Conservation (phyloP, 2,329 filamentous ascomycete genomes). For the Ambrosiella cleistominuta region DNA sequence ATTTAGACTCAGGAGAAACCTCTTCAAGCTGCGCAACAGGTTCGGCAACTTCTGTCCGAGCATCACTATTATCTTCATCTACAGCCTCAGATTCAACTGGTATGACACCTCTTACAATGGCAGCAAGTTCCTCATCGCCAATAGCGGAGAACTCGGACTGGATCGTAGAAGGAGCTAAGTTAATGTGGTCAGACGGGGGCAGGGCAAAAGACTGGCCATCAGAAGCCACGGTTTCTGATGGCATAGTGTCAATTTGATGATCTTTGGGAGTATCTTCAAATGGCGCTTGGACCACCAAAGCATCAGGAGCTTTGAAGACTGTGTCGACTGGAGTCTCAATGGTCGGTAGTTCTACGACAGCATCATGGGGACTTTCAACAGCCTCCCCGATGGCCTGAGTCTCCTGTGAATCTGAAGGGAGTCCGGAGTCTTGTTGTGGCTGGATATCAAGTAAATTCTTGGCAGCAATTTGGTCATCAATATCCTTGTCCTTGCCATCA, state of each 20-base stretch:
- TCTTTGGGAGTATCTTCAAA: not conserved
- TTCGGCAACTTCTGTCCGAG: slow-evolving; percentile 5
- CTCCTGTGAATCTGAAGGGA: too few species aligned
- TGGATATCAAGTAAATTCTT: too few species aligned
- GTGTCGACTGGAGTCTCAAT: not conserved
- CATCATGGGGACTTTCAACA: not conserved
- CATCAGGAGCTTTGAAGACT: not conserved
- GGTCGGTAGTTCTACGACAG: not conserved
- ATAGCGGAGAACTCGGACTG: slow-evolving; percentile 5
- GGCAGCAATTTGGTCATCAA: too few species aligned
- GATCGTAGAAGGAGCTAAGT: slow-evolving; percentile 1
- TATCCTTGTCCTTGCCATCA: too few species aligned
- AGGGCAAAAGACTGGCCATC: not conserved
- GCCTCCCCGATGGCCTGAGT: too few species aligned
- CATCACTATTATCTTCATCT: not conserved
- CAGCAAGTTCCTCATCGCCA: slow-evolving; percentile 3
- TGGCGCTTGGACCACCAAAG: not conserved
- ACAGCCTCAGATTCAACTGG: not conserved
- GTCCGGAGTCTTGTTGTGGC: too few species aligned
- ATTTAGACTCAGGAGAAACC: not conserved
- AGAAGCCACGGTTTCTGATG: not conserved
- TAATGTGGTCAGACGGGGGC: not conserved
- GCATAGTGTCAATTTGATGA: not conserved
- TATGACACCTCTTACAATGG: slow-evolving; percentile 1
- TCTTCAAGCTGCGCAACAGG: not conserved